phyloP scores from a whole-genome alignment of 805 yeast species.

The Schwanniomyces sp. region DNA sequence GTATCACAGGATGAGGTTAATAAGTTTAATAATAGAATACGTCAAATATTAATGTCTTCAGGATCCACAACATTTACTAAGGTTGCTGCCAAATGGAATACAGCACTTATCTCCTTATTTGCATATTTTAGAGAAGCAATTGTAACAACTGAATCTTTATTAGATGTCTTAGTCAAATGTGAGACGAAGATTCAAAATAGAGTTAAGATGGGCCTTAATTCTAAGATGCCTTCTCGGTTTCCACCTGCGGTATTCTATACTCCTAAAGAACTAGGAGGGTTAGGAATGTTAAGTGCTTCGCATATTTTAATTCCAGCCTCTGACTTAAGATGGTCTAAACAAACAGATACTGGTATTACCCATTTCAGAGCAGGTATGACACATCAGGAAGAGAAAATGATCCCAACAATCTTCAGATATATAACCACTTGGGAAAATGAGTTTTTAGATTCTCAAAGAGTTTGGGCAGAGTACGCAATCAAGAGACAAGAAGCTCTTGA shows the following conservation, averaged over 20 bases:
- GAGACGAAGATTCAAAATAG: constrained; percentile 93
- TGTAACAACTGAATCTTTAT: constrained; percentile 71
- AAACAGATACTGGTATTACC: constrained; percentile 91
- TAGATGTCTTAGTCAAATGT: constrained; percentile 82
- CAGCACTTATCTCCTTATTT: constrained; percentile 81
- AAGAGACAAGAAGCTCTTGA: constrained; percentile 84
- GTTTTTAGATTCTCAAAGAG: constrained; percentile 88
- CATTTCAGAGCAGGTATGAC: constrained; percentile 95
- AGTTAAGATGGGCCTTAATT: constrained; percentile 91
- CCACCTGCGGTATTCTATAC: constrained; percentile 99
- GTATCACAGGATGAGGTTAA: constrained; percentile 82
- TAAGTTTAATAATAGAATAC: constrained; percentile 75
- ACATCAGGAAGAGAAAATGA: constrained; percentile 72
- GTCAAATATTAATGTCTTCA: constrained; percentile 91
- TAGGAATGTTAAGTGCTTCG: constrained; percentile 97
- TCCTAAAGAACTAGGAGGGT: constrained; percentile 95
- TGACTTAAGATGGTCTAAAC: constrained; percentile 87
- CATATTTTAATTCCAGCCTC: constrained; percentile 94
- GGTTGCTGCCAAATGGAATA: constrained; percentile 94
- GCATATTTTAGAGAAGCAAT: constrained; percentile 94
- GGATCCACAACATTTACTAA: constrained; percentile 95
- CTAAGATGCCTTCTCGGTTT: constrained; percentile 97
- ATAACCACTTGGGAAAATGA: constrained; percentile 97
- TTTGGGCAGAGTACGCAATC: constrained; percentile 96
- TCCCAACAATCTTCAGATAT: constrained; percentile 92